Percentiles rank a stretch among this genome's conserved stretches.
These are phyloP conservation scores for Phialemoniopsis sp. DNA, from an alignment of 2,329 filamentous ascomycete genomes.

Conservation along the genomic window DNA sequence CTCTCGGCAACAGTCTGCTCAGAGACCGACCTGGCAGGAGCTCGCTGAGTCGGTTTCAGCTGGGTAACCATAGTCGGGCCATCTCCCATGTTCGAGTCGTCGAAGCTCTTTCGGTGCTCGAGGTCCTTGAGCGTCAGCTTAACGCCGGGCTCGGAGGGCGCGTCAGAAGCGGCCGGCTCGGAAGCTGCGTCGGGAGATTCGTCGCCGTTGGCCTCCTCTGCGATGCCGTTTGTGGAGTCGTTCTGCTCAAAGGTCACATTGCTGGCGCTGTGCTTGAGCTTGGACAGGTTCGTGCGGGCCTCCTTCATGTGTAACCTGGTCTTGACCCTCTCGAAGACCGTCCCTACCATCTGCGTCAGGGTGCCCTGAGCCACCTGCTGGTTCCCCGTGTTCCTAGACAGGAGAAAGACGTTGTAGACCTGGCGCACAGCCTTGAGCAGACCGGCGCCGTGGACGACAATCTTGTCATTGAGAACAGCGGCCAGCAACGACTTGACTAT, in stretches of 20 bases:
- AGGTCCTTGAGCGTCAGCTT: slow-evolving; percentile 65
- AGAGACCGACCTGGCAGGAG: slow-evolving; percentile 39
- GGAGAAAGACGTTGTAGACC: slow-evolving; percentile 97
- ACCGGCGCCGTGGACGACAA: slow-evolving; percentile 94
- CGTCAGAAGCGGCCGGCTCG: slow-evolving; percentile 12
- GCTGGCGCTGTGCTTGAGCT: slow-evolving; percentile 48
- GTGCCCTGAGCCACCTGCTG: slow-evolving; percentile 97
- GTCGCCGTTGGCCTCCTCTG: slow-evolving; percentile 31
- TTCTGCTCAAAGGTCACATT: slow-evolving; percentile 46
- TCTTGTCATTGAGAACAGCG: slow-evolving; percentile 96
- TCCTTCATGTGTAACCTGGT: slow-evolving; percentile 83
- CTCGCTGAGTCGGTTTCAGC: slow-evolving; percentile 42
- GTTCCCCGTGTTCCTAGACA: slow-evolving; percentile 90
- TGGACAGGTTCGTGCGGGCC: slow-evolving; percentile 56
- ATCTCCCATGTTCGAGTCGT: slow-evolving; percentile 63
- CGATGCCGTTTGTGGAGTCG: slow-evolving; percentile 26
- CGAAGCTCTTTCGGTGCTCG: slow-evolving; percentile 64
- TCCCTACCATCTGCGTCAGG: slow-evolving; percentile 96
- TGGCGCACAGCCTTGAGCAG: slow-evolving; percentile 94
- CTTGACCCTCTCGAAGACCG: slow-evolving; percentile 94
- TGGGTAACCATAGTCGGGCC: slow-evolving; percentile 65
- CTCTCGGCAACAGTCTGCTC: slow-evolving; percentile 53
- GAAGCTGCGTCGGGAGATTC: slow-evolving; percentile 29
- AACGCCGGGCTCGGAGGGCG: slow-evolving; percentile 30
- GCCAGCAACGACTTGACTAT: slow-evolving; percentile 96